A percentile compares a stretch with the other conserved stretches of the same genome.
Evolutionary conservation across 495 filamentous ascomycete species (phyloP).

Genomic region (Platismatia glauca): DNA sequence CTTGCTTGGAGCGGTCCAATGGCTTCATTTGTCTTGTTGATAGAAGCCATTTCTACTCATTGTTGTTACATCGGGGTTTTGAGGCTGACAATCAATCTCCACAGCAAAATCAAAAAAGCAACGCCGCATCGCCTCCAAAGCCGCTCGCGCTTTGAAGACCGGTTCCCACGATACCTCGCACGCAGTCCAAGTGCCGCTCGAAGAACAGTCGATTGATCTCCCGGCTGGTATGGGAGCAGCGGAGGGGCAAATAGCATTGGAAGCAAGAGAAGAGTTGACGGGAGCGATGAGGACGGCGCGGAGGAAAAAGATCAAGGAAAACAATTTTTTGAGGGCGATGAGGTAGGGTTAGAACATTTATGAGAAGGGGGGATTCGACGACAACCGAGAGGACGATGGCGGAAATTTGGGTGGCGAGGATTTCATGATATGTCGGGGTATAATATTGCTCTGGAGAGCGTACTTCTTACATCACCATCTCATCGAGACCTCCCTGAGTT

Average conservation of each 20-base stretch:
- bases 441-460: too few species aligned
- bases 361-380: background rate
- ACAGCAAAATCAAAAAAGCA: constrained; percentile 74
- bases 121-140: constrained; percentile 57
- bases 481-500: too few species aligned
- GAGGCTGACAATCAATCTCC: background rate
- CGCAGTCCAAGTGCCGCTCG: constrained; percentile 63
- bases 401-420: too few species aligned
- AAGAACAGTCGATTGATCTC: constrained; percentile 78
- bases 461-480: too few species aligned
- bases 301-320: constrained; percentile 77
- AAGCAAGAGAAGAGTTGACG: constrained; percentile 34
- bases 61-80: background rate
- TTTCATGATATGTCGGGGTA: too few species aligned
- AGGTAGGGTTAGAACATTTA: constrained; percentile 26
- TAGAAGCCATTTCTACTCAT: background rate
- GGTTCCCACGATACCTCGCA: constrained; percentile 36
- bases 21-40: background rate
- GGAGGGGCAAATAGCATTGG: constrained; percentile 29
- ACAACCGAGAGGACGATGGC: background rate
- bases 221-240: constrained; percentile 39
- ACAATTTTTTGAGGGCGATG: constrained; percentile 84
- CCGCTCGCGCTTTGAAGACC: constrained; percentile 46
- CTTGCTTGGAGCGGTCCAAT: too few species aligned
- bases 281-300: constrained; percentile 53